Evolutionary conservation across 352 stramenopile genomes (phyloP).

Genomic region (Pelagophyceae sp.): DNA sequence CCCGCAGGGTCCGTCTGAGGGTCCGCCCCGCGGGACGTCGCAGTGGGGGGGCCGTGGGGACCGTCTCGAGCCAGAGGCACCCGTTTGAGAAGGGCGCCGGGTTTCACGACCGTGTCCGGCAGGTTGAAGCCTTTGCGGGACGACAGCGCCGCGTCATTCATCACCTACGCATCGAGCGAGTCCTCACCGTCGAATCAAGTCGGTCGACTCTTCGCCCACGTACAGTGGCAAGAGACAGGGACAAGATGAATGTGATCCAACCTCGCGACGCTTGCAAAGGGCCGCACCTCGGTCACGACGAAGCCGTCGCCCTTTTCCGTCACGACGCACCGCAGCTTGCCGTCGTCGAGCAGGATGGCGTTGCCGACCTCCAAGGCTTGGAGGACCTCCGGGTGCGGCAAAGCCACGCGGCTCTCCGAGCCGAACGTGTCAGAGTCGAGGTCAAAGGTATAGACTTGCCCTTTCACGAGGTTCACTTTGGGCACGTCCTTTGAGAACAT

Average conservation of each 20-base stretch:
- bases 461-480: conserved; percentile 13
- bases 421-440: conserved; percentile 34
- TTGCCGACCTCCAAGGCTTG: conserved; percentile 24
- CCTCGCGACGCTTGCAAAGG: too few species aligned
- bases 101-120: conserved; percentile 34
- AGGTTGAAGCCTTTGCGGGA: conserved; percentile 44
- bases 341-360: conserved; percentile 39
- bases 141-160: conserved; percentile 33
- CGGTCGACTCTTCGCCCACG: too few species aligned
- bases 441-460: conserved; percentile 37
- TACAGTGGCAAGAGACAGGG: too few species aligned
- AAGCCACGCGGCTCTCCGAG: conserved; percentile 27
- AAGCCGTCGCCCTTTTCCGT: conserved; percentile 31
- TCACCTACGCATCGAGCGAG: too few species aligned
- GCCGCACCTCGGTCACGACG: conserved; percentile 35
- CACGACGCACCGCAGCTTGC: conserved; percentile 43
- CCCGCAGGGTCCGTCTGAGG: too few species aligned
- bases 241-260: too few species aligned
- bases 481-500: conserved; percentile 30
- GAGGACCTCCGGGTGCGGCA: conserved; percentile 36
- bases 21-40: too few species aligned
- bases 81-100: too few species aligned
- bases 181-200: too few species aligned
- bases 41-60: too few species aligned
- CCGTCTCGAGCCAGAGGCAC: too few species aligned